These are phyloP conservation scores for Aplosporella prunicola DNA, from an alignment of 2,329 filamentous ascomycete genomes.

Conservation along the genomic window DNA sequence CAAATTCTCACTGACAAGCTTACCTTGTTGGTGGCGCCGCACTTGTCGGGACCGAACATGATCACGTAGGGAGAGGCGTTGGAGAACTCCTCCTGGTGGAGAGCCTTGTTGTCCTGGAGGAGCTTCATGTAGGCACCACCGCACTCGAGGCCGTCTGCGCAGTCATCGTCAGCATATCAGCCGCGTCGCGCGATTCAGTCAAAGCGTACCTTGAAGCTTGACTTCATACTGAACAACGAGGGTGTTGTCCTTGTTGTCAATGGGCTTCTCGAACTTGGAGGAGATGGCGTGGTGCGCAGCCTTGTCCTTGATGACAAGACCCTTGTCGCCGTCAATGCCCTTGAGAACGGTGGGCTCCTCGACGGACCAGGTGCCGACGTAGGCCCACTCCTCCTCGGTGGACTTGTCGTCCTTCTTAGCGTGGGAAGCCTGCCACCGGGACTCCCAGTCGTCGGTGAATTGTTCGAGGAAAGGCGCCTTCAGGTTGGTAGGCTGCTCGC, in stretches of 20 bases:
- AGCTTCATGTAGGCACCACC: slow-evolving; percentile 99
- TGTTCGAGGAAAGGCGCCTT: slow-evolving; percentile 97
- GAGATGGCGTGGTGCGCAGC: slow-evolving; percentile 99
- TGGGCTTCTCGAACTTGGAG: slow-evolving; percentile 92
- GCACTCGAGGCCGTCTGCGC: slow-evolving; percentile 80
- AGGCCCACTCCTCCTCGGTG: slow-evolving; percentile 84
- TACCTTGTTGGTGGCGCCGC: slow-evolving; percentile 97
- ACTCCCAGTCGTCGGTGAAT: slow-evolving; percentile 94
- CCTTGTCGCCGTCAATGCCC: slow-evolving; percentile 91
- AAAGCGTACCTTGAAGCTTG: slow-evolving; percentile 83
- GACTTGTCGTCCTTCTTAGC: slow-evolving; percentile 87
- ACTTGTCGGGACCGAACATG: slow-evolving; percentile 99
- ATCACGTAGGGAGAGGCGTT: slow-evolving; percentile 97
- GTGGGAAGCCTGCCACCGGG: slow-evolving; percentile 86
- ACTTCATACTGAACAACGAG: slow-evolving; percentile 98
- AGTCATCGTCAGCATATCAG: not conserved
- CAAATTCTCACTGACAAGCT: slow-evolving; percentile 9
- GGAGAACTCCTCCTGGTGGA: slow-evolving; percentile 95
- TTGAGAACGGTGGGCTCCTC: slow-evolving; percentile 88
- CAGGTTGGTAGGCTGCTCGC: slow-evolving; percentile 68
- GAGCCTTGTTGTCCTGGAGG: slow-evolving; percentile 91
- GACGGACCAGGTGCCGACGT: slow-evolving; percentile 91
- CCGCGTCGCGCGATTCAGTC: not conserved
- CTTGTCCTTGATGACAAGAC: slow-evolving; percentile 94
- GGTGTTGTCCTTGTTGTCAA: slow-evolving; percentile 95